Base-by-base conservation (phyloP, 1,284 basidiomycete species). In the Heterobasidion annosum region DNA sequence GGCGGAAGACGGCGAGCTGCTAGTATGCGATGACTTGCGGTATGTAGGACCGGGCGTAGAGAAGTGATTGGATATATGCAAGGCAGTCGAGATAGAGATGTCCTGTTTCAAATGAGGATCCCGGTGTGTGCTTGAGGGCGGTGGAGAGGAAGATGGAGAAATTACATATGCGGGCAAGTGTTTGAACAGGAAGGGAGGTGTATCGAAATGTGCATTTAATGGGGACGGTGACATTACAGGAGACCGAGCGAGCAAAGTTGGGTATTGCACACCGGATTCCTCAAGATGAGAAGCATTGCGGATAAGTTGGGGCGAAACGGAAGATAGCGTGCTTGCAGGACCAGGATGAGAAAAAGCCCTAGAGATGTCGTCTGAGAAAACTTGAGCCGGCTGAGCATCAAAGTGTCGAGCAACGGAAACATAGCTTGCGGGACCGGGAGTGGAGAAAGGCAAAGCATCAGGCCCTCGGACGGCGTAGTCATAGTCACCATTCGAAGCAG, bases 21-120 rank as follows among this genome's bases (percentile, higher is more conserved):
- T 3, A 77, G 79, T 2, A 75, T 75, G 62, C 81, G 76, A 59
- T 77, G 78, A 77, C 18, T 77, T 67, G 66, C 45, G 57, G 67
- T 34, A 71, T 57, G 7, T 68, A 64, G 45, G 55, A 64, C 50
- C 61, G 57, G 48, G 63, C 50, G 50, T 59, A 56, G 56, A 66
- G 69, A 40, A 37, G 10, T 0, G 25, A 16, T 16, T 18, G 10
- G 45, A 19, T 47, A 16, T 12, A n/a, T 3, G 45, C 18, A 16
- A 15, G 45, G n/a, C 70, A 71, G 15, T 70, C 73, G 34, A 73
- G 73, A 19, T 70, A 72, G 25, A 68, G 59, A 54, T 68, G 74
- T 16, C 15, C 32, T 58, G 34, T 10, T 32, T 44, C 19, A 16
- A n/a, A 32, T 25, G 51, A 42, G 43, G 32, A 43, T 19, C 12